Conservation (phyloP, 2,329 filamentous ascomycete genomes). For the Rutstroemia sp. region DNA sequence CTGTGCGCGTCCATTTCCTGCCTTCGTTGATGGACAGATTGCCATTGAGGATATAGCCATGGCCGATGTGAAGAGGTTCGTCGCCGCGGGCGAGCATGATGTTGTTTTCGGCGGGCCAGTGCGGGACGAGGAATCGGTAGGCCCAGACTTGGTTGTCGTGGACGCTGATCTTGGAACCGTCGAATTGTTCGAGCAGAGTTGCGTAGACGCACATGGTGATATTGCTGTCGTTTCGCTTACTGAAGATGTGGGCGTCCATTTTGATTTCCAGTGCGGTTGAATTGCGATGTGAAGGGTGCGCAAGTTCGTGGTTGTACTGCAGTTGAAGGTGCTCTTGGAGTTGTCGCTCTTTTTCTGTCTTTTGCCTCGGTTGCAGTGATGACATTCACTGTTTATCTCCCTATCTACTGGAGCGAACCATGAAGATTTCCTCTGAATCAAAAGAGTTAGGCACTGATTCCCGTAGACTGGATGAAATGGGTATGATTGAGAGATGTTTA, state of each 20-base stretch:
- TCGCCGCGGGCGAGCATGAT: slow-evolving; percentile 3
- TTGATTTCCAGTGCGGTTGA: neutral
- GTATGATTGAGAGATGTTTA: no score
- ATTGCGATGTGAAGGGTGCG: neutral
- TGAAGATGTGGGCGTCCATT: slow-evolving; percentile 1
- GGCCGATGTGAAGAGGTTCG: neutral
- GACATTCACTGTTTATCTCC: neutral
- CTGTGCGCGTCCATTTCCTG: slow-evolving; percentile 1
- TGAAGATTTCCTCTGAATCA: neutral
- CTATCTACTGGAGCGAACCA: neutral
- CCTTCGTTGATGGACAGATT: slow-evolving; percentile 2
- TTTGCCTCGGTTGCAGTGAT: no score
- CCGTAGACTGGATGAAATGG: no score
- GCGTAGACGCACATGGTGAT: slow-evolving; percentile 1
- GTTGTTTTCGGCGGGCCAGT: neutral
- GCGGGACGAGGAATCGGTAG: neutral
- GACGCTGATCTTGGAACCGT: neutral
- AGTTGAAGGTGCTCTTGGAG: neutral
- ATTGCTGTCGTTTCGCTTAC: slow-evolving; percentile 2
- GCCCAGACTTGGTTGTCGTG: neutral
- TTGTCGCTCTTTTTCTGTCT: no score
- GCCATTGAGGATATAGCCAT: slow-evolving; percentile 3
- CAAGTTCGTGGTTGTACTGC: neutral
- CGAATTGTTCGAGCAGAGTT: slow-evolving; percentile 1
- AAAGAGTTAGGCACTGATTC: no score